Evolutionary conservation across 2,329 filamentous ascomycete genomes (phyloP).

Genomic region (Stachybotrys echinatus): DNA sequence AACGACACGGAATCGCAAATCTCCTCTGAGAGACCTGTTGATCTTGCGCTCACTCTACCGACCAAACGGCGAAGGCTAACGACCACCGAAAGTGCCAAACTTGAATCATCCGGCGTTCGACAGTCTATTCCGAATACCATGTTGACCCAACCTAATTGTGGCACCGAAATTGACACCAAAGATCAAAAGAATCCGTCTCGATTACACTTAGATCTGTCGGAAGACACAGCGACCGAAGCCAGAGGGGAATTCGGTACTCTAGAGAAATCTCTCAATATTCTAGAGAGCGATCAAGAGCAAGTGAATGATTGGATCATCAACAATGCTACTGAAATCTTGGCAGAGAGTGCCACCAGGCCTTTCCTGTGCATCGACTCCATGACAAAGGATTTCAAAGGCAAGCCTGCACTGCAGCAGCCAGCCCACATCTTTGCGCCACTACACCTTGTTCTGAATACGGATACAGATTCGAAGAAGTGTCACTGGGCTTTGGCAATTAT

Average conservation of each 20-base stretch:
- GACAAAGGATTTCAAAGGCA: background rate
- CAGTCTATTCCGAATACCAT: background rate
- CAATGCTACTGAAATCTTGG: background rate
- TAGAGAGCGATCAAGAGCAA: background rate
- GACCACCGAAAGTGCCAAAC: background rate
- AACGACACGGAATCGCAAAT: background rate
- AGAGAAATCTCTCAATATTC: background rate
- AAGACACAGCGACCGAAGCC: background rate
- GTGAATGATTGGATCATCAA: background rate
- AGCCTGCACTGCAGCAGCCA: background rate
- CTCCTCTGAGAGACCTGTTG: background rate
- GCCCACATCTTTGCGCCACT: background rate
- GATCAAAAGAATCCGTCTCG: background rate
- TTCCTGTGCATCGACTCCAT: background rate
- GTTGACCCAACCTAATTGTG: background rate
- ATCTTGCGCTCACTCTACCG: background rate
- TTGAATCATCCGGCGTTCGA: background rate
- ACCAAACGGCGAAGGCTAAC: background rate
- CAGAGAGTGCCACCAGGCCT: background rate
- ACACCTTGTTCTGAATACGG: background rate
- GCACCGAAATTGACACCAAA: background rate
- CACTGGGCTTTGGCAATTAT: background rate
- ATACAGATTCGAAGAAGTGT: background rate
- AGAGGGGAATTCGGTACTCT: background rate
- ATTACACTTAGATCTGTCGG: background rate